Evolutionary conservation across 176 grass and related monocot species (phyloP), one percentile per base, ranked within the genome.

Genomic region (Oryza brachyantha): DNA sequence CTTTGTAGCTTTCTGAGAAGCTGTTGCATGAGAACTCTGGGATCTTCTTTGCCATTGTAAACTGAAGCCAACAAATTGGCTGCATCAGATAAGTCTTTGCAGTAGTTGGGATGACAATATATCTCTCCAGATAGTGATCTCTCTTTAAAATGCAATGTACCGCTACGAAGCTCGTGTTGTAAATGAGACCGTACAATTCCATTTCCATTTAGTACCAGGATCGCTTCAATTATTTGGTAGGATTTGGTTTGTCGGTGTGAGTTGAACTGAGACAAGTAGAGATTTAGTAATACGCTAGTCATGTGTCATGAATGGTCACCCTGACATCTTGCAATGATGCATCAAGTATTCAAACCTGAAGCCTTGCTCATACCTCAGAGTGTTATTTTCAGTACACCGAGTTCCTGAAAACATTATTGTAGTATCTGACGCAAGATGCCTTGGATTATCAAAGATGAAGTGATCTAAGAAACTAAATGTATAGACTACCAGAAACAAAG

Each of bases 231-330:
- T 84, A 69, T 79, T 67, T 50, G 29, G 5, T 0, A 16, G 37
- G 62, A 14, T 86, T 76, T 86, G 61, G 4, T 61, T 35, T 84
- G 63, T 88, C 75, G 40, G 62, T 63, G 40, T 68, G 13, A 61
- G 64, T 69, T 63, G 25, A 36, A 67, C 24, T 42, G 32, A 12
- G 45, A 19, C 66, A 71, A 16, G 1, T 21, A n/a, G 43, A 58
- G 5, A 37, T 66, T 3, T 46, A 3, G 19, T 19, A 27, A 74
- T 74, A 50, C 61, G n/a, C 19, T 46, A 39, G 12, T 5, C 35
- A 11, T 41, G 28, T 61, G 66, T 5, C 52, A 29, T 21, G 75
- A 35, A 34, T 58, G 41, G 29, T 34, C 38, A 32, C 12, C 54
- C 52, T 57, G 52, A 52, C 52, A 57, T 57, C n/a, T 76, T 45